phyloP scores from a whole-genome alignment of 805 yeast species.

The Saccharomycopsis fodiens region DNA sequence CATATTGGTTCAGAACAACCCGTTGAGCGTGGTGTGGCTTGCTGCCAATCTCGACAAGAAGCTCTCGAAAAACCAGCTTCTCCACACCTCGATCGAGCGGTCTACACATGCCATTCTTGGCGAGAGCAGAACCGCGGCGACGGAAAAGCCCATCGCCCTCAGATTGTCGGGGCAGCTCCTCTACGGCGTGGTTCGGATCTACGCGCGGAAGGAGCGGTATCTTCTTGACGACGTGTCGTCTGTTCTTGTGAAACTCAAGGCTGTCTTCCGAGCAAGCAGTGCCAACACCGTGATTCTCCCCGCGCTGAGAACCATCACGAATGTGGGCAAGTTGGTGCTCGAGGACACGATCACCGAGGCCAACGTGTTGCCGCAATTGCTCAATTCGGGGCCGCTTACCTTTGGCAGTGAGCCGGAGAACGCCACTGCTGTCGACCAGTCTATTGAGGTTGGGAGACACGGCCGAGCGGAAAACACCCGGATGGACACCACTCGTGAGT shows the following conservation, averaged over 20 bases:
- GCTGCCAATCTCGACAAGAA: slow-evolving; percentile 85
- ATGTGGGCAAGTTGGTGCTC: slow-evolving; percentile 51
- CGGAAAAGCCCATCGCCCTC: slow-evolving; percentile 49
- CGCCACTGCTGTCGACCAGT: slow-evolving; percentile 1
- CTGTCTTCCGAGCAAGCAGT: slow-evolving; percentile 44
- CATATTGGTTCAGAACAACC: too few species aligned
- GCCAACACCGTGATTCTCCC: slow-evolving; percentile 47
- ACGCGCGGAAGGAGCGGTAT: slow-evolving; percentile 77
- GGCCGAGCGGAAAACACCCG: not conserved
- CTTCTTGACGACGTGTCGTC: slow-evolving; percentile 78
- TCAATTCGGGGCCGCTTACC: slow-evolving; percentile 54
- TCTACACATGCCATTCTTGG: slow-evolving; percentile 59
- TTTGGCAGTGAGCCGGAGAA: slow-evolving; percentile 14
- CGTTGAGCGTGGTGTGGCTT: slow-evolving; percentile 84
- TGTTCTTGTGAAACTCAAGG: slow-evolving; percentile 61
- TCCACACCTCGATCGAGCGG: slow-evolving; percentile 62
- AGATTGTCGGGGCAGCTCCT: slow-evolving; percentile 80
- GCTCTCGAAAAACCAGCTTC: slow-evolving; percentile 61
- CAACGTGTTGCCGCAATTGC: slow-evolving; percentile 38
- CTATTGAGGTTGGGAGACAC: slow-evolving; percentile 15
- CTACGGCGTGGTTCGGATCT: slow-evolving; percentile 81
- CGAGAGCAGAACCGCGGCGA: slow-evolving; percentile 29
- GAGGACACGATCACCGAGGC: slow-evolving; percentile 74
- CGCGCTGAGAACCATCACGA: slow-evolving; percentile 51
- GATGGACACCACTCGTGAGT: too few species aligned